Percentiles rank a stretch among this genome's conserved stretches.
Evolutionary conservation across 2,329 filamentous ascomycete species (phyloP).

Genomic region (Thermoascus crustaceus): DNA sequence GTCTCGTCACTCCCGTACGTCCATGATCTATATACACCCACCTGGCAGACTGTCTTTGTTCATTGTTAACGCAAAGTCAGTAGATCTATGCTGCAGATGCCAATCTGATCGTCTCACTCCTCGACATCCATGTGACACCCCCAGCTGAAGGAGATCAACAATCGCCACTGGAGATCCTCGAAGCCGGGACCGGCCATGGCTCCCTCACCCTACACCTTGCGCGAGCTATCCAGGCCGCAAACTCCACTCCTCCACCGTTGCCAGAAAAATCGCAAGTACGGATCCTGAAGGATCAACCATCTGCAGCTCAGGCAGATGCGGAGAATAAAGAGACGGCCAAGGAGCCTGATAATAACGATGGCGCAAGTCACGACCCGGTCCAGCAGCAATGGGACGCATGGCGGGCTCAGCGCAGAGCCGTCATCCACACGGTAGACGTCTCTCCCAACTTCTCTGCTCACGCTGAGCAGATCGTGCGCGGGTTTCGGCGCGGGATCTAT

Average conservation of each 20-base stretch:
- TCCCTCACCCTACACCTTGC: slow-evolving; percentile 68
- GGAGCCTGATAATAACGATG: slow-evolving; percentile 8
- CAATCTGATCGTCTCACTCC: slow-evolving; percentile 63
- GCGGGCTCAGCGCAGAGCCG: slow-evolving; percentile 49
- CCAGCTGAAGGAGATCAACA: slow-evolving; percentile 22
- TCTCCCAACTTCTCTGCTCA: slow-evolving; percentile 54
- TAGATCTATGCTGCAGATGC: slow-evolving; percentile 70
- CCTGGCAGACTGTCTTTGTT: too few relatives aligned
- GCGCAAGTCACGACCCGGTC: slow-evolving; percentile 10
- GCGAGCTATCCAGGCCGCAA: slow-evolving; percentile 66
- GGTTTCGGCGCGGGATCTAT: slow-evolving; percentile 65
- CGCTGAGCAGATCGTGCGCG: slow-evolving; percentile 56
- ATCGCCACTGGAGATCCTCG: slow-evolving; percentile 62
- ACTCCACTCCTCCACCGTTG: slow-evolving; percentile 45
- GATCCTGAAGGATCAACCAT: slow-evolving; percentile 19
- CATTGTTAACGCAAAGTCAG: slow-evolving; percentile 15
- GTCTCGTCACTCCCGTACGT: slow-evolving; percentile 66
- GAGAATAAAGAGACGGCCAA: slow-evolving; percentile 14
- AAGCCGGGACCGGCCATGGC: slow-evolving; percentile 80
- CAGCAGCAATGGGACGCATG: slow-evolving; percentile 39
- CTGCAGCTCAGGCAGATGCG: slow-evolving; percentile 12
- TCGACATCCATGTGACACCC: slow-evolving; percentile 60
- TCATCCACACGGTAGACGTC: slow-evolving; percentile 69
- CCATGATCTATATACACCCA: slow-evolving; percentile 21
- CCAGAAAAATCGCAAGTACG: slow-evolving; percentile 27